Evolutionary conservation across 768 basidiomycete species (phyloP).

Genomic region (Suillus variegatus): DNA sequence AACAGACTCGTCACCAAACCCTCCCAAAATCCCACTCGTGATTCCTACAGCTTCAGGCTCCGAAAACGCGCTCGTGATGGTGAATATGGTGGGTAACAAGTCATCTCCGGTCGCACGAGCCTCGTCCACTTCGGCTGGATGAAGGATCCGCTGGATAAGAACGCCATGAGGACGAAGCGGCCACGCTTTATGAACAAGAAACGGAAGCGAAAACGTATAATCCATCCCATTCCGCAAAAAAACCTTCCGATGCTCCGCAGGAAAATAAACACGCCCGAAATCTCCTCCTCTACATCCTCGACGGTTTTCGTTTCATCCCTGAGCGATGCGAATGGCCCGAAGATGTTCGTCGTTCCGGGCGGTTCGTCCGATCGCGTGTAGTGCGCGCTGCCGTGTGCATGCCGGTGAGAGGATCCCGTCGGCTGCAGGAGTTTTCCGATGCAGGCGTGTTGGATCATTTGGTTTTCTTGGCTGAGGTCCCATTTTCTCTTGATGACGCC

Average conservation of each 20-base stretch:
- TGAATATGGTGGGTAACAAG: constrained; percentile 78
- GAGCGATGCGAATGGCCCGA: constrained; percentile 41
- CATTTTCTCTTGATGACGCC: constrained; percentile 73
- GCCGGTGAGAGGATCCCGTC: constrained; percentile 27
- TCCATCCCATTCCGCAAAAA: constrained; percentile 71
- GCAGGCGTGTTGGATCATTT: constrained; percentile 79
- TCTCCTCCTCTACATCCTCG: constrained; percentile 37
- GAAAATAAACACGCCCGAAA: constrained; percentile 75
- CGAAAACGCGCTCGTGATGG: constrained; percentile 73
- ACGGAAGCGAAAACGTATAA: constrained; percentile 79
- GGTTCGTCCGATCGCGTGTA: constrained; percentile 26
- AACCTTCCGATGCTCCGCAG: constrained; percentile 74
- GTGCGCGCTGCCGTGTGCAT: constrained; percentile 28
- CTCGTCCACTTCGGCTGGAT: constrained; percentile 65
- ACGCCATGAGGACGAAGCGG: constrained; percentile 77
- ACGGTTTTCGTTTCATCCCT: constrained; percentile 33
- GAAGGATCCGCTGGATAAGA: constrained; percentile 74
- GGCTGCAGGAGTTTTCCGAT: constrained; percentile 69
- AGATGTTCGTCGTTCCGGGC: constrained; percentile 27
- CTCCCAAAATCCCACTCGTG: constrained; percentile 60
- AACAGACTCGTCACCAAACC: constrained; percentile 31
- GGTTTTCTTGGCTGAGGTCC: constrained; percentile 70
- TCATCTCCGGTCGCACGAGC: constrained; percentile 65
- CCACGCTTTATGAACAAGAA: constrained; percentile 79
- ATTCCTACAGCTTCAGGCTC: constrained; percentile 74